Evolutionary conservation across 805 yeast genomes (phyloP).

Genomic region (Hermanozyma aechmeae): DNA sequence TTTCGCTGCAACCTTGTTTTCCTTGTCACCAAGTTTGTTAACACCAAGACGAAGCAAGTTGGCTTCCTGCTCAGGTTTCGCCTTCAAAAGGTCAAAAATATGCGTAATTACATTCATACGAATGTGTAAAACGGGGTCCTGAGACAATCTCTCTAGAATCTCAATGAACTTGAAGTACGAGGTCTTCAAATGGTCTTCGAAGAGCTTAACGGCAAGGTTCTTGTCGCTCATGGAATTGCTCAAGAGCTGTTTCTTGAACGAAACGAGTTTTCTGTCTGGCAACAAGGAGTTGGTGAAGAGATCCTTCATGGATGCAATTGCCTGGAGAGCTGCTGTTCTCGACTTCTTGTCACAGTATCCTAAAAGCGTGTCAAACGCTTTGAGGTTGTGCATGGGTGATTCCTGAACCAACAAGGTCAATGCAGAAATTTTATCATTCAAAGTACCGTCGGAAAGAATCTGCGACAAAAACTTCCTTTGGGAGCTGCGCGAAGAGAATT

Average conservation of each 20-base stretch:
- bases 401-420: conserved; percentile 88
- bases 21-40: conserved; percentile 89
- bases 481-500: conserved; percentile 64
- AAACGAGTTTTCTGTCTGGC: conserved; percentile 74
- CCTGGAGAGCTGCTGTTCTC: conserved; percentile 86
- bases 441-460: conserved; percentile 84
- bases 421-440: conserved; percentile 91
- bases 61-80: conserved; percentile 95
- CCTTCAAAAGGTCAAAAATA: conserved; percentile 67
- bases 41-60: conserved; percentile 82
- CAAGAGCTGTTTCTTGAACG: conserved; percentile 57
- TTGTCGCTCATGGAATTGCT: conserved; percentile 31
- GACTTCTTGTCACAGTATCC: conserved; percentile 83
- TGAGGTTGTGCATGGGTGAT: conserved; percentile 83
- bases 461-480: conserved; percentile 85
- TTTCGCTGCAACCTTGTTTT: conserved; percentile 82
- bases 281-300: conserved; percentile 73
- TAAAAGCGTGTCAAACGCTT: conserved; percentile 71
- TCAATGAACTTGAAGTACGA: conserved; percentile 68
- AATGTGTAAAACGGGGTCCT: conserved; percentile 85
- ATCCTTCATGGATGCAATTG: conserved; percentile 85
- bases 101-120: conserved; percentile 69
- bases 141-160: conserved; percentile 69
- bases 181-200: conserved; percentile 82
- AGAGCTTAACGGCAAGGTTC: conserved; percentile 66